These are phyloP conservation scores for Colletotrichum sp. DNA, from an alignment of 2,329 filamentous ascomycete species.

Conservation along the genomic window DNA sequence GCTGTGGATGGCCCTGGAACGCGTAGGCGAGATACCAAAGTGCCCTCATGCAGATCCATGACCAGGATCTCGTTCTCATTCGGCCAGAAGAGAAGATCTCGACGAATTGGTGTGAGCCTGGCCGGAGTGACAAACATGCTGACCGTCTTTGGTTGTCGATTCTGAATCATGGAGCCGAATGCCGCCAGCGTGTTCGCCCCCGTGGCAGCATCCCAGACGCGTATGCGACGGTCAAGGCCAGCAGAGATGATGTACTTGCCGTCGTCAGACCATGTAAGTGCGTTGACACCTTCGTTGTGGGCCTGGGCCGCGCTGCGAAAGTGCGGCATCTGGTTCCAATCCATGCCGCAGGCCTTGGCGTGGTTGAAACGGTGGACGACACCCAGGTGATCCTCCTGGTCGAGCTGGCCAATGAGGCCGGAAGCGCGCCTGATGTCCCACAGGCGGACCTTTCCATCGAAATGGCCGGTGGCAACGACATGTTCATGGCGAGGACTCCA, in stretches of 20 bases:
- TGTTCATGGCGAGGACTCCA: slow-evolving; percentile 87
- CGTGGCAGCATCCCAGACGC: slow-evolving; percentile 83
- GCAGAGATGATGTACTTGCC: slow-evolving; percentile 78
- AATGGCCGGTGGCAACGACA: slow-evolving; percentile 82
- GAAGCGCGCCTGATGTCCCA: slow-evolving; percentile 88
- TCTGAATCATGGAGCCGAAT: slow-evolving; percentile 84
- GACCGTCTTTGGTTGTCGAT: slow-evolving; percentile 67
- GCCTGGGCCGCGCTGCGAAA: slow-evolving; percentile 64
- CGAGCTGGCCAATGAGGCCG: slow-evolving; percentile 76
- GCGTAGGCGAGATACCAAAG: slow-evolving; percentile 72
- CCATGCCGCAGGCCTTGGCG: slow-evolving; percentile 33
- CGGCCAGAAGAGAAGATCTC: slow-evolving; percentile 79
- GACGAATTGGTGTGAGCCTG: slow-evolving; percentile 56
- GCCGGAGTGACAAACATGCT: slow-evolving; percentile 69
- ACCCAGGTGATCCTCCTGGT: slow-evolving; percentile 83
- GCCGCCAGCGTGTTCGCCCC: slow-evolving; percentile 88
- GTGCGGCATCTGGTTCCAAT: slow-evolving; percentile 33
- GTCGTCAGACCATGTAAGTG: slow-evolving; percentile 82
- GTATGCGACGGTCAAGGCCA: slow-evolving; percentile 82
- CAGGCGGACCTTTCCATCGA: slow-evolving; percentile 81
- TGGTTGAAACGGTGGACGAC: slow-evolving; percentile 50
- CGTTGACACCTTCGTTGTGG: slow-evolving; percentile 84
- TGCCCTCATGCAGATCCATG: slow-evolving; percentile 81
- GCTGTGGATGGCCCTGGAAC: slow-evolving; percentile 62
- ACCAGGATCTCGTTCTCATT: slow-evolving; percentile 82